Evolutionary conservation across 768 basidiomycete species (phyloP), one percentile per base, ranked within the genome.

Genomic region (Neoboletus magnificus): DNA sequence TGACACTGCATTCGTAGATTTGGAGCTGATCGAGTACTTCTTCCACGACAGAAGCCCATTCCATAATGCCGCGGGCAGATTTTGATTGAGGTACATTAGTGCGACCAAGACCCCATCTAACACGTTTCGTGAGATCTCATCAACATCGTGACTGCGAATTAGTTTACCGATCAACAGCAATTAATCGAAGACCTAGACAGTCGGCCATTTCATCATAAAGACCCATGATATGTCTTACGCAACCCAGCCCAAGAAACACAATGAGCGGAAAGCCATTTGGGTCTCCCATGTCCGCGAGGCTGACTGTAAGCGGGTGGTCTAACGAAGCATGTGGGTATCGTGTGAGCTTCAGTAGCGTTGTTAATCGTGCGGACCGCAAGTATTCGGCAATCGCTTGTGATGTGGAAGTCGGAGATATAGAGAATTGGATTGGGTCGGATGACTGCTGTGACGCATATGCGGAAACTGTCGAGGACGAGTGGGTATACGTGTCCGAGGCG

Each of bases 191-290:
- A 6, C 87, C 87, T 55, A 96, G 73, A 54, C 87, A 89, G 56
- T 87, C 84, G 5, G 96, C 96, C 84, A 98, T 89, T 67, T 99
- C 96, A 69, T 98, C 96, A 68, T 94, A 98, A 46, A 98, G 73
- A 15, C 91, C 94, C 80, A 97, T 89, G 55, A 98, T 81, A 71
- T 98, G 94, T 39, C 96, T 82, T 4, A 98, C 96, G 66, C 92
- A 93, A 16, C 95, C 96, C 45, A 98, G 69, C 2, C 96, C 96
- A 57, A 99, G 82, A 70, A 96, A 99, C 23, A 98, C 82, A 23
- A 99, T 75, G 10, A 98, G 82, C 0, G 96, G 96, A 63, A 84
- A 82, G 1, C 96, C 96, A n/a, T 80, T 82, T 4, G 87, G 80
- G 58, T 81, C 82, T 3, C 97, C 96, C 57, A 98, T 80, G 66